Conservation (phyloP, 2,329 filamentous ascomycete species). For the Fusarium sterilihyphosum region DNA sequence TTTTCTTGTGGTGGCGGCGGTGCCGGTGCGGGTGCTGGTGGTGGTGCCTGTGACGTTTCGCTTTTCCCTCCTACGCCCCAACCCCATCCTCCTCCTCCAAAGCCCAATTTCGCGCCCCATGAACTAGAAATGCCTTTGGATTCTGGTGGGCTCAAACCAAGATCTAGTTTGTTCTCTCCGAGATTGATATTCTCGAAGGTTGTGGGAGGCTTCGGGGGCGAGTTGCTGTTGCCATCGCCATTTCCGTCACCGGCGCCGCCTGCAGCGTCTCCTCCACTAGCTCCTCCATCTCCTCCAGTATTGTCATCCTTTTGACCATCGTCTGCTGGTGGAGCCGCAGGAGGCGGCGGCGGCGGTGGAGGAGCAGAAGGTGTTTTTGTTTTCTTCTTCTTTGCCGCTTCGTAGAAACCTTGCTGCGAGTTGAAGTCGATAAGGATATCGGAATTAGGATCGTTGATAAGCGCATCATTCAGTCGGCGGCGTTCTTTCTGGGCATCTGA, state of each 20-base stretch:
- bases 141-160: slow-evolving; percentile 62
- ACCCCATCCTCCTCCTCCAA: slow-evolving; percentile 53
- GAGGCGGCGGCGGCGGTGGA: slow-evolving; percentile 41
- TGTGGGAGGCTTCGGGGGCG: slow-evolving; percentile 42
- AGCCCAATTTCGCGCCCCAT: slow-evolving; percentile 69
- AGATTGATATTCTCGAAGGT: slow-evolving; percentile 70
- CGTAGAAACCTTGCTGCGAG: slow-evolving; percentile 62
- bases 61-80: slow-evolving; percentile 17
- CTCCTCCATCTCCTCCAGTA: slow-evolving; percentile 42
- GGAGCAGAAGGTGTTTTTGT: slow-evolving; percentile 48
- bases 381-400: slow-evolving; percentile 65
- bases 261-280: slow-evolving; percentile 52
- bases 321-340: slow-evolving; percentile 35
- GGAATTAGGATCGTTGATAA: slow-evolving; percentile 59
- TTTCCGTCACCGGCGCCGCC: slow-evolving; percentile 41
- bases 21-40: slow-evolving; percentile 54
- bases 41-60: slow-evolving; percentile 47
- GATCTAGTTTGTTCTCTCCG: slow-evolving; percentile 67
- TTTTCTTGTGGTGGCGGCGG: slow-evolving; percentile 27
- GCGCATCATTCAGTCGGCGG: slow-evolving; percentile 43
- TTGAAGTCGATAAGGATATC: slow-evolving; percentile 65
- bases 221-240: slow-evolving; percentile 54
- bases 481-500: slow-evolving; percentile 35
- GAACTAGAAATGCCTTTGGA: slow-evolving; percentile 60
- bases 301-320: slow-evolving; percentile 40